These are phyloP conservation scores for Akebia trifoliata DNA, from an alignment of 164 flowering plant genomes.

Conservation along the genomic window DNA sequence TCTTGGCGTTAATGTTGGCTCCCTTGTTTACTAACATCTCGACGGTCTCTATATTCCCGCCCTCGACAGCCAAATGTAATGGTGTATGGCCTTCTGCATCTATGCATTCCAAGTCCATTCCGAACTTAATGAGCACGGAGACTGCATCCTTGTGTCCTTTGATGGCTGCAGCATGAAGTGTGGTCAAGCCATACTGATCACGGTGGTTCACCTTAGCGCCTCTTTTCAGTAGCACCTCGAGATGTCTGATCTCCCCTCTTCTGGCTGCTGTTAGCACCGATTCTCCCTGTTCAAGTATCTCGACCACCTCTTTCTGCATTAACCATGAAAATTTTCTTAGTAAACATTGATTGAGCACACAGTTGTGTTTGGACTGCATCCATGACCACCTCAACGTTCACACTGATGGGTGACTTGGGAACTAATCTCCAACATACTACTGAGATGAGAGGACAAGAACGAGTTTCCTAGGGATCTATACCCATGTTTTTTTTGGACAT, in stretches of 20 bases:
- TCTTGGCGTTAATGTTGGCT: slow-evolving; percentile 48
- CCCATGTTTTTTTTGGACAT: too few species aligned
- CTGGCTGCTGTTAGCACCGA: slow-evolving; percentile 49
- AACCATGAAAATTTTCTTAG: not conserved
- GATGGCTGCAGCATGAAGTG: slow-evolving; percentile 61
- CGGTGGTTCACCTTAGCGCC: slow-evolving; percentile 27
- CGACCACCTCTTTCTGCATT: slow-evolving; percentile 36
- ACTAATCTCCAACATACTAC: too few species aligned
- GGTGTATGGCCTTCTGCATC: slow-evolving; percentile 64
- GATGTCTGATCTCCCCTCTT: slow-evolving; percentile 36
- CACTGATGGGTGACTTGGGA: too few species aligned
- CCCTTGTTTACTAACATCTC: slow-evolving; percentile 37
- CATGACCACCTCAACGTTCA: too few species aligned
- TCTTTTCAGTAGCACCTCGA: slow-evolving; percentile 31
- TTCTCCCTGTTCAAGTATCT: slow-evolving; percentile 44
- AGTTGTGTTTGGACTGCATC: too few species aligned
- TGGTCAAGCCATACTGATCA: slow-evolving; percentile 56
- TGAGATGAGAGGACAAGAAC: too few species aligned
- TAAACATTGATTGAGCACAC: too few species aligned
- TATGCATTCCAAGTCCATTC: slow-evolving; percentile 37
- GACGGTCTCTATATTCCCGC: slow-evolving; percentile 47
- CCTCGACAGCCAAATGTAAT: slow-evolving; percentile 61
- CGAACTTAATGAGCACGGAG: slow-evolving; percentile 32
- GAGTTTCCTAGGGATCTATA: too few species aligned
- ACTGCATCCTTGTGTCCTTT: slow-evolving; percentile 51